These are phyloP conservation scores for Pythium graminicola DNA, from an alignment of 352 stramenopile species.

Conservation along the genomic window DNA sequence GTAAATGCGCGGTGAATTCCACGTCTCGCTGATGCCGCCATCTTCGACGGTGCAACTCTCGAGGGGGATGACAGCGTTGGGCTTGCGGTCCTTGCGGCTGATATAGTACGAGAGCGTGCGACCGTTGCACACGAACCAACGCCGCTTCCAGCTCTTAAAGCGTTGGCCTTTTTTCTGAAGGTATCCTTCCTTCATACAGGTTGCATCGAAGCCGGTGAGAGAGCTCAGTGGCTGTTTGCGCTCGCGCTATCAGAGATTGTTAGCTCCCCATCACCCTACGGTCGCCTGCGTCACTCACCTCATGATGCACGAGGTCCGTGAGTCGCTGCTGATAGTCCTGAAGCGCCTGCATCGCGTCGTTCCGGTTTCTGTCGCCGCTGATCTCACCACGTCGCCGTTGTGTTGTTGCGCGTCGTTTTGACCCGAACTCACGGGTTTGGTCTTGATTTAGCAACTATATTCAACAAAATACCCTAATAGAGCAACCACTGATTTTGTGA, in stretches of 20 bases:
- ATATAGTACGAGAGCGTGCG: conserved; percentile 81
- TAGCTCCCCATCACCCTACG: neutral
- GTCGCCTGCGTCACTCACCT: neutral
- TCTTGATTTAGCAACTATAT: conserved; percentile 10
- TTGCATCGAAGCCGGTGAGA: conserved; percentile 45
- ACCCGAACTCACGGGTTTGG: too few relatives aligned
- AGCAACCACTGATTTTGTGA: conserved; percentile 7
- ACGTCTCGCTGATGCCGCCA: conserved; percentile 76
- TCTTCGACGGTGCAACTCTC: conserved; percentile 77
- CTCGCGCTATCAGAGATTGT: conserved; percentile 33
- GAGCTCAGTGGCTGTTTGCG: conserved; percentile 37
- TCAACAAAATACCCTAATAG: conserved; percentile 1
- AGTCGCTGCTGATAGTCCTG: conserved; percentile 59
- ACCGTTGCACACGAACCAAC: conserved; percentile 83
- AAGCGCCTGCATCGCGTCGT: conserved; percentile 45
- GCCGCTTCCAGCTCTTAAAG: conserved; percentile 76
- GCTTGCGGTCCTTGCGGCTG: conserved; percentile 68
- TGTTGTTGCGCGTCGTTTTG: conserved; percentile 19
- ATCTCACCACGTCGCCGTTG: conserved; percentile 15
- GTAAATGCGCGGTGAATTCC: conserved; percentile 83
- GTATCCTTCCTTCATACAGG: conserved; percentile 77
- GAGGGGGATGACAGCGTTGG: conserved; percentile 75
- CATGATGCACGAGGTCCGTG: neutral
- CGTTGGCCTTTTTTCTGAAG: conserved; percentile 82
- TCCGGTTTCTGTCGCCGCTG: too few relatives aligned